A percentile compares a stretch with the other conserved stretches of the same genome.
phyloP scores from a whole-genome alignment of 2,329 filamentous ascomycete species.

The Ambrosiella xylebori region DNA sequence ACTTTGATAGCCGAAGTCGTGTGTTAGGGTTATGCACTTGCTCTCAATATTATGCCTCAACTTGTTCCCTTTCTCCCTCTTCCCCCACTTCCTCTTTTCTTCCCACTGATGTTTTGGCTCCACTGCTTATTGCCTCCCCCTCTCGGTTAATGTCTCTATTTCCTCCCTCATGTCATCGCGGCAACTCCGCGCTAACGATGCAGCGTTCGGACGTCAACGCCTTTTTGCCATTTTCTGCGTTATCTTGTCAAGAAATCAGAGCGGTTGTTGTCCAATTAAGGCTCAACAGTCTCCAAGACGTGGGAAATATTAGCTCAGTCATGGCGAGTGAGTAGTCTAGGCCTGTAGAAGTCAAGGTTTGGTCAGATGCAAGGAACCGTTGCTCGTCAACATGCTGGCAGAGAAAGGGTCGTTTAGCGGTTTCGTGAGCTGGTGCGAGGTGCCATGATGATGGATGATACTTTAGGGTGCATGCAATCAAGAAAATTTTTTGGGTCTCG shows the following conservation, averaged over 20 bases:
- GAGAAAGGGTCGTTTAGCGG: not conserved
- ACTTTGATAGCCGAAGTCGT: not conserved
- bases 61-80: not conserved
- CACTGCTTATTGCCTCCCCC: too few species aligned
- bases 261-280: too few species aligned
- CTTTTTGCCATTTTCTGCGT: too few species aligned
- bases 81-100: not conserved
- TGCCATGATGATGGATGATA: not conserved
- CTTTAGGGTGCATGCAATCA: too few species aligned
- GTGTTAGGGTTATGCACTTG: not conserved
- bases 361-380: not conserved
- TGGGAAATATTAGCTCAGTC: too few species aligned
- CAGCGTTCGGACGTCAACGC: too few species aligned
- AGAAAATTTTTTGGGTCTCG: too few species aligned
- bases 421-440: not conserved
- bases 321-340: not conserved
- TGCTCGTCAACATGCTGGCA: not conserved
- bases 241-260: too few species aligned
- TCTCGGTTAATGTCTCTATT: too few species aligned
- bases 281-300: too few species aligned
- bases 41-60: not conserved
- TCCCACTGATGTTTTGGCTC: not conserved
- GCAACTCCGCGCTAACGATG: too few species aligned
- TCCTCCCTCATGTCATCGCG: too few species aligned
- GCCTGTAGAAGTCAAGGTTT: not conserved